phyloP scores from a whole-genome alignment of 805 yeast genomes.

The Priceomyces melissophilus region DNA sequence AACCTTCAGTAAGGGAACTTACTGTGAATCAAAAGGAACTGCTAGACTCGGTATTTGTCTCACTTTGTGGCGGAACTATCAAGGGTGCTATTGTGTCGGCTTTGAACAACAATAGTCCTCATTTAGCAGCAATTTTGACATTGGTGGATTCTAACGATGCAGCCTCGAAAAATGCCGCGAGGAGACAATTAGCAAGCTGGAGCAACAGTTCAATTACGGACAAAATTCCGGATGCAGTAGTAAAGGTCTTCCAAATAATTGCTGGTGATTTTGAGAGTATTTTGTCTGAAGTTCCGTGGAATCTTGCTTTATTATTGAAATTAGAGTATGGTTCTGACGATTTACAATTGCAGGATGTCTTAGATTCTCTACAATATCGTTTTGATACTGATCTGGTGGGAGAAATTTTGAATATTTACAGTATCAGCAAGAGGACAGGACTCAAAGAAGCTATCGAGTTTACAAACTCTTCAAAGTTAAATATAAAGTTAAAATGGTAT shows the following conservation, averaged over 20 bases:
- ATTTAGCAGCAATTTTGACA: conserved; percentile 67
- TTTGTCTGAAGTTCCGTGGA: conserved; percentile 59
- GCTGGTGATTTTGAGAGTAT: conserved; percentile 47
- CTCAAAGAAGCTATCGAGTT: conserved; percentile 6
- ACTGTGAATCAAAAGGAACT: conserved; percentile 24
- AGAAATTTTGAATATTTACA: conserved; percentile 20
- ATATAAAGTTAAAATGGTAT: conserved; percentile 50
- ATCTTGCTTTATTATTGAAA: conserved; percentile 52
- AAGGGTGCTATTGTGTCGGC: conserved; percentile 63
- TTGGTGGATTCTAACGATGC: conserved; percentile 69
- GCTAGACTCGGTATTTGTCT: conserved; percentile 50
- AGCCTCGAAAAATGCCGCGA: conserved; percentile 53
- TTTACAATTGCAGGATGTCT: conserved; percentile 10
- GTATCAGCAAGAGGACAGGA: conserved; percentile 5
- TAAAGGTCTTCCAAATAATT: conserved; percentile 62
- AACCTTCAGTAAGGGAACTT: conserved; percentile 27
- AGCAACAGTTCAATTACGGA: conserved; percentile 33
- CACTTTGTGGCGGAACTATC: conserved; percentile 53
- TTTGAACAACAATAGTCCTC: conserved; percentile 56
- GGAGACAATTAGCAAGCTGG: conserved; percentile 68
- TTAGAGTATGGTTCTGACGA: conserved; percentile 58
- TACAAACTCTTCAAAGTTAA: conserved; percentile 17
- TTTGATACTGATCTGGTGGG: conserved; percentile 12
- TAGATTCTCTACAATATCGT: conserved; percentile 13
- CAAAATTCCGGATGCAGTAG: conserved; percentile 50